Base-by-base conservation (phyloP, 768 basidiomycete species). In the Cubamyces sp. region DNA sequence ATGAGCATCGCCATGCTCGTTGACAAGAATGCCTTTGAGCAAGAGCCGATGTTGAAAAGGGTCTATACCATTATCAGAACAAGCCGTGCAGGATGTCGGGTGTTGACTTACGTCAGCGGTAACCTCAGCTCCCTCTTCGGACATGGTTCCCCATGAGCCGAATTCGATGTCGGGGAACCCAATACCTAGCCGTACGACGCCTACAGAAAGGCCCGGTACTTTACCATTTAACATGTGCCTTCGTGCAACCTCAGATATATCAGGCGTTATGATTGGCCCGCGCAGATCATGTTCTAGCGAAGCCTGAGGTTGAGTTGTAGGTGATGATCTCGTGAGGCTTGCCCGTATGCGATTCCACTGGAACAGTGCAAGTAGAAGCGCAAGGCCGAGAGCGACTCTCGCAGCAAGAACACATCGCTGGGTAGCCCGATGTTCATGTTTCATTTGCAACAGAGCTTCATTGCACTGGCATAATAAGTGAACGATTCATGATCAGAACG, bases 21-120 rank as follows among this genome's bases (percentile, higher is more conserved):
- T 1, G 69, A 61, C 5, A 71, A 60, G 60, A 75, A 75, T 0
- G 71, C 71, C 55, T 76, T 76, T 3, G 72, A 75, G 64, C 68
- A 70, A 3, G 74, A 74, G 9, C 63, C 74, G 8, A 75, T 64
- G 40, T n/a, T 50, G 53, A 74, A 76, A 4, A 73, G 54, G 0
- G 74, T 73, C 74, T 76, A 25, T 18, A 3, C n/a, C 25, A 57
- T 23, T 5, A 12, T 42, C 16, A 12, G 21, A 19, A 21, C 28
- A 11, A 8, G 19, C 30, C 21, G 1, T 30, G 18, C 5, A n/a
- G 0, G 23, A 0, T 50, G n/a, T 11, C 3, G 5, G 5, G 15
- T 5, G 30, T 12, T 2, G n/a, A 48, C 58, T 34, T 40, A 61
- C 64, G 16, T 65, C 60, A n/a, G 55, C 21, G 3, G 43, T 61